Base-by-base conservation (phyloP, 805 yeast species). In the Cyberlindnera subsufficiens region DNA sequence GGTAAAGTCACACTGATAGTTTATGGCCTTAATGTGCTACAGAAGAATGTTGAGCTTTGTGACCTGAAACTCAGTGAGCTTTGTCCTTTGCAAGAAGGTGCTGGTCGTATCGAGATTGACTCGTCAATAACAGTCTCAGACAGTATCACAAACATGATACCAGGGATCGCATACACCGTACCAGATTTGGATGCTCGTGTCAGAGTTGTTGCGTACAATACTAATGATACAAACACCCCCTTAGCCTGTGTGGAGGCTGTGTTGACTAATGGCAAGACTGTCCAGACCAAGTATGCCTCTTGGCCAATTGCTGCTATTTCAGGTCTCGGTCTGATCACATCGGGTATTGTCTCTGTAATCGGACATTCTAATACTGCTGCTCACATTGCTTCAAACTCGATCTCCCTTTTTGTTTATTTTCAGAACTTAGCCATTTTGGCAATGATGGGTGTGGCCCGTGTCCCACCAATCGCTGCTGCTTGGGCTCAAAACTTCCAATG, bases 401-500 rank as follows among this genome's bases (percentile, higher is more conserved):
- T 91, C 59, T 86, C 97, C 1, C 70, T 93, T 47, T 93, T 93
- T 65, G 80, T 89, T 42, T 93, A 93, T 65, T 93, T 91, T 77
- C 99, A 93, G 69, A 79, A 86, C 44, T 72, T 93, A 53, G 96
- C 97, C 17, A 80, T 91, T 46, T 83, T 91, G 16, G 77, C 96
- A 15, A 90, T 93, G 96, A 83, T 89, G 89, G 96, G 95, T 43
- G 97, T 91, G 27, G 77, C 87, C 17, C 71, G 78, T 47, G 86
- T 88, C 17, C 99, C 99, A 2, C 99, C 99, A 3, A 90, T 93
- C 53, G 98, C 97, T 5, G 88, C 96, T 3, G 90, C 98, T 3
- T 91, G 99, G 99, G 81, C 95, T 29, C 96, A 91, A 65, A 93
- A 91, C 68, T 93, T 93, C 71, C 81, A 79, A 64, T 91, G 98